Evolutionary conservation across 495 filamentous ascomycete genomes (phyloP), one percentile per base, ranked within the genome.

Genomic region (Bacidia gigantensis): DNA sequence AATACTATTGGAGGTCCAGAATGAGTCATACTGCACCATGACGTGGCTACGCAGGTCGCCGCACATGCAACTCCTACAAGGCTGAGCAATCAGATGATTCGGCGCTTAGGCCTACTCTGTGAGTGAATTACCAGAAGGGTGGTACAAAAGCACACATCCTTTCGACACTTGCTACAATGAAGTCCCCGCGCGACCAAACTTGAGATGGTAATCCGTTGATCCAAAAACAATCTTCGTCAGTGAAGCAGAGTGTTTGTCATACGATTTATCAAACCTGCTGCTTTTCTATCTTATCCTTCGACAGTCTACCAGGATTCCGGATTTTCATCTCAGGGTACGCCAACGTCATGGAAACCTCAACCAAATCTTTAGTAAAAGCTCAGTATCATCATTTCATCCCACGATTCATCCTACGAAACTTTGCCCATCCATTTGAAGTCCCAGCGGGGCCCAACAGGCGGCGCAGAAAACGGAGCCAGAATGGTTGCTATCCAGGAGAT

Each of bases 301-400:
- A n/a, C n/a, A n/a, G n/a, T n/a, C n/a, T n/a, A n/a, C n/a, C n/a
- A n/a, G n/a, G n/a, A n/a, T n/a, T n/a, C n/a, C n/a, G n/a, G n/a
- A n/a, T n/a, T n/a, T n/a, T n/a, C n/a, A n/a, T n/a, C n/a, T n/a
- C n/a, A n/a, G n/a, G n/a, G n/a, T n/a, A n/a, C n/a, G n/a, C n/a
- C n/a, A n/a, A n/a, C n/a, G n/a, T n/a, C n/a, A n/a, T n/a, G n/a
- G n/a, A n/a, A n/a, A n/a, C n/a, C n/a, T n/a, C n/a, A n/a, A n/a
- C n/a, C n/a, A n/a, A n/a, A n/a, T n/a, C n/a, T n/a, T n/a, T n/a
- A n/a, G 47, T 20, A 14, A 49, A 21, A n/a, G 26, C 59, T 0
- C 57, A 71, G 40, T 72, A 74, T 53, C 72, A 74, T 42, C 72
- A 74, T 52, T 73, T 69, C 52, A 65, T 74, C 25, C 72, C 72